These are phyloP conservation scores for Phylloporus arenicola DNA, from an alignment of 768 basidiomycete genomes.

Conservation along the genomic window DNA sequence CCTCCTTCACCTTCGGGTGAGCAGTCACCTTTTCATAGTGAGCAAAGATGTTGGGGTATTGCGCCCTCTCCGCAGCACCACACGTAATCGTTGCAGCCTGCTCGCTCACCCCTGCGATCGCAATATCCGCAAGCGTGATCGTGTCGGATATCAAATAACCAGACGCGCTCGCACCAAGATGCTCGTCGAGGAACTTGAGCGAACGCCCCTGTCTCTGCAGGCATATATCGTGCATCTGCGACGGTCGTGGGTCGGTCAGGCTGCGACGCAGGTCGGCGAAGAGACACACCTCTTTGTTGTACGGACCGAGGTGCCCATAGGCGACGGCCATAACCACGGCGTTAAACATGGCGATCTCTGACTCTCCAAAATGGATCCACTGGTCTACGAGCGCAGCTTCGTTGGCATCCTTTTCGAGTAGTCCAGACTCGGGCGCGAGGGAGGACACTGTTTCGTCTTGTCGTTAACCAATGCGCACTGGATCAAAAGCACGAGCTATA, in stretches of 20 bases:
- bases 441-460: constrained; percentile 16
- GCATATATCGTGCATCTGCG: constrained; percentile 15
- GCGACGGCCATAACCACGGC: constrained; percentile 17
- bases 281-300: constrained; percentile 17
- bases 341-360: constrained; percentile 21
- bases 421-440: constrained; percentile 21
- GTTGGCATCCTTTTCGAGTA: constrained; percentile 18
- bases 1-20: constrained; percentile 15
- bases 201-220: constrained; percentile 17
- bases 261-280: not conserved
- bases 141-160: constrained; percentile 21
- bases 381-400: constrained; percentile 29
- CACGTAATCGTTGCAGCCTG: constrained; percentile 22
- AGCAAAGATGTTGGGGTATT: constrained; percentile 22
- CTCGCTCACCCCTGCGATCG: constrained; percentile 18
- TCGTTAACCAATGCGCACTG: not conserved
- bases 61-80: constrained; percentile 23
- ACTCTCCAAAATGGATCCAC: constrained; percentile 28
- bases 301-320: constrained; percentile 15
- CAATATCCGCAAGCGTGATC: constrained; percentile 26
- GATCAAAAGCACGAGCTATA: not conserved
- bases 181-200: constrained; percentile 23
- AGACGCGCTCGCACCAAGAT: constrained; percentile 15
- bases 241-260: not conserved
- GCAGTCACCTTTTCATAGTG: constrained; percentile 20